phyloP scores from a whole-genome alignment of 495 filamentous ascomycete genomes.

The Hyaloscypha finlandica region DNA sequence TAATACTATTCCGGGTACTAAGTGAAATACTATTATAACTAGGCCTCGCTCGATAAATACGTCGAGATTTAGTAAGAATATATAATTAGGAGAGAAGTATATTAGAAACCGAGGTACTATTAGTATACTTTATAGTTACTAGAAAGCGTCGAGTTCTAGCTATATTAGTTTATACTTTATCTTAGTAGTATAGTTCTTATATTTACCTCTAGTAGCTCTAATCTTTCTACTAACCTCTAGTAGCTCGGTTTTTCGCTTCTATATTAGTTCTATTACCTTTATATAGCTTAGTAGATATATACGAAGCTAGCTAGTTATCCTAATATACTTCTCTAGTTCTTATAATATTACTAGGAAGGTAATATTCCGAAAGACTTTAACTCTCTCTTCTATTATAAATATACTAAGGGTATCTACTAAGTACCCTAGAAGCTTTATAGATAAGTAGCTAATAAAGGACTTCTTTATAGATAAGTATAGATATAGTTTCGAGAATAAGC shows the following conservation, averaged over 20 bases:
- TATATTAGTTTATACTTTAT: not conserved
- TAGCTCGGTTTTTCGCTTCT: not conserved
- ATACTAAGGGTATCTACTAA: not conserved
- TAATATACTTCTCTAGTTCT: not conserved
- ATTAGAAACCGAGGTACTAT: not conserved
- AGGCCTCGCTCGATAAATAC: not conserved
- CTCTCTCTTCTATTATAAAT: not conserved
- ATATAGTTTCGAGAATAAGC: too few relatives aligned
- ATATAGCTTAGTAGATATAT: not conserved
- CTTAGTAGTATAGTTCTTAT: not conserved
- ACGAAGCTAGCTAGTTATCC: slow-evolving; percentile 6
- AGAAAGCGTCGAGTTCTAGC: not conserved
- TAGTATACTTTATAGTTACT: not conserved
- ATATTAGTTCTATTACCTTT: not conserved
- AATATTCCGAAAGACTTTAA: not conserved
- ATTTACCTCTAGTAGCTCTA: not conserved
- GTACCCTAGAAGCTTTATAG: not conserved
- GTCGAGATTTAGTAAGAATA: not conserved
- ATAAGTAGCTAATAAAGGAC: not conserved
- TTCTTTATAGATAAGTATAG: not conserved
- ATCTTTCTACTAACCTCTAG: not conserved
- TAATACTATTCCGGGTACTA: too few relatives aligned
- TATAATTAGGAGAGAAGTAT: not conserved
- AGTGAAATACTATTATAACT: not conserved
- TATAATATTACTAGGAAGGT: not conserved